Base-by-base conservation (phyloP, 352 stramenopile genomes). In the Phytophthora agathidicida region DNA sequence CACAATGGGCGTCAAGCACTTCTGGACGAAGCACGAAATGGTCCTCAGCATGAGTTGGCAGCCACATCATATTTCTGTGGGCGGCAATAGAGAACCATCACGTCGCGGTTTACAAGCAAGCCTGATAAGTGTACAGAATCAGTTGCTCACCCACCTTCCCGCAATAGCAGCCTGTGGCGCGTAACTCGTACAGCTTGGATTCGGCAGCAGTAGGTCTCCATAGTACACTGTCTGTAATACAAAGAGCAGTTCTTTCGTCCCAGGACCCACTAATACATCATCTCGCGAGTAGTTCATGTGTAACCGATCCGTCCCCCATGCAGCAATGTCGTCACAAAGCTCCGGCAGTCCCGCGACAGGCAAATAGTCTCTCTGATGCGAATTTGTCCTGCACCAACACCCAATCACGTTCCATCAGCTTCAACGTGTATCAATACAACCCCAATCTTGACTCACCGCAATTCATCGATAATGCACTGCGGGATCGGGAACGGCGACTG, bases 201-300 rank as follows among this genome's bases (percentile, higher is more conserved):
- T 94, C 7, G 85, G 87, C 24, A 96, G 71, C 46, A 96, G 39
- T 10, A 96, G 35, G 35, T 96, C 87, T 32, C 85, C 87, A 61
- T 96, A 94, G 43, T 94, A 94, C 26, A 94, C 85, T 0, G 83
- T 94, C 60, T 96, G 87, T 17, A 96, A 68, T n/a, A 96, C 83
- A 41, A 94, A 96, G 3, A 96, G 60, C 9, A 96, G 67, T 55
- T 96, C 87, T 49, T 96, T 96, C 0, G 85, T 94, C n/a, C 87
- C 87, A n/a, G 87, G 87, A 5, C 87, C 87, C 3, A 96, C 79
- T 22, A 96, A 73, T 16, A 96, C 83, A 54, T 94, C 84, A 35
- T 96, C 83, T 17, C 71, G 67, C 4, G 78, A 82, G 70, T 88
- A 94, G 0, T 77, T 55, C 6, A 93, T 51, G 28, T 86, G 66